Conservation (phyloP, 306 rosid genomes). For the Dicorynia guianensis region DNA sequence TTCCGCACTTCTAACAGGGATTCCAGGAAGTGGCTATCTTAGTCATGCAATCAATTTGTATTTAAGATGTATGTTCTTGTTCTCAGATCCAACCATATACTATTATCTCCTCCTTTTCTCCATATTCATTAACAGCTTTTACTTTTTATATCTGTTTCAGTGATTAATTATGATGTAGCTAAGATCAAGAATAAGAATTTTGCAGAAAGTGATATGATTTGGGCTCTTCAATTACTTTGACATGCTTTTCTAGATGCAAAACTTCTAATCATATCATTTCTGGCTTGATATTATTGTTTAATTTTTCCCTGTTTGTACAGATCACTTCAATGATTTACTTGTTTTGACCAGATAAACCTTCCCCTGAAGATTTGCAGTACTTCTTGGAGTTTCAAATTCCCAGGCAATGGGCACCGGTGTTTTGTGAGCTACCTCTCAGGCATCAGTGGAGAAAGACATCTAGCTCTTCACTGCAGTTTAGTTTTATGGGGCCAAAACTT, state of each 20-base stretch:
- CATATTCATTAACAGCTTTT: slow-evolving; percentile 33
- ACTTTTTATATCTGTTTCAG: slow-evolving; percentile 20
- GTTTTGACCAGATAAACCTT: slow-evolving; percentile 56
- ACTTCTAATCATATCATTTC: slow-evolving; percentile 17
- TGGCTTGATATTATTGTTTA: slow-evolving; percentile 24
- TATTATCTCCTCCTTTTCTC: slow-evolving; percentile 12
- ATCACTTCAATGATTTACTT: slow-evolving; percentile 36
- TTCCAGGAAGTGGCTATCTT: slow-evolving; percentile 96
- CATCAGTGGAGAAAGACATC: slow-evolving; percentile 68
- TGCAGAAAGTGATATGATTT: background rate
- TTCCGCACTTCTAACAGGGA: slow-evolving; percentile 86
- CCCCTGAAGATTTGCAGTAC: slow-evolving; percentile 76
- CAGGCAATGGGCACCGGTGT: slow-evolving; percentile 98
- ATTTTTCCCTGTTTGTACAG: slow-evolving; percentile 5
- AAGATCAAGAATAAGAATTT: slow-evolving; percentile 5
- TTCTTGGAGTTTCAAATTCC: slow-evolving; percentile 99
- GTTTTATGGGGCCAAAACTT: slow-evolving; percentile 80
- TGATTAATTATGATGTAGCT: background rate
- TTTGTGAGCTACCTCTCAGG: slow-evolving; percentile 90
- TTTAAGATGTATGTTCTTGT: slow-evolving; percentile 76
- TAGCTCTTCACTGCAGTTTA: slow-evolving; percentile 78
- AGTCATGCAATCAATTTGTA: slow-evolving; percentile 97
- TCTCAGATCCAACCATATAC: slow-evolving; percentile 18
- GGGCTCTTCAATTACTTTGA: background rate
- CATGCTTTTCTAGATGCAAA: slow-evolving; percentile 10